Percentiles rank a stretch among this genome's conserved stretches.
Conservation (phyloP, 371 early-diverging fungal species). For the Phascolomyces articulosus region DNA sequence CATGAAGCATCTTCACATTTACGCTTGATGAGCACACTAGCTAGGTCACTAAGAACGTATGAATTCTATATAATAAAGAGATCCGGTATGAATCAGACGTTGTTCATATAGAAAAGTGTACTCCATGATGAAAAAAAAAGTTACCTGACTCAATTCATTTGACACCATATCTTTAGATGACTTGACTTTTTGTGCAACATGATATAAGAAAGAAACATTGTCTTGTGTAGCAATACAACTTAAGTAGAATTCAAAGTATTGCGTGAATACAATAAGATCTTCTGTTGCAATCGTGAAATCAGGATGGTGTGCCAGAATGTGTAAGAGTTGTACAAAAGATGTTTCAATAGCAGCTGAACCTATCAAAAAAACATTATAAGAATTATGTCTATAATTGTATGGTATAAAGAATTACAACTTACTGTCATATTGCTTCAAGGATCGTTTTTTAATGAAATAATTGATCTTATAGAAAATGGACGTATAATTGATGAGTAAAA, state of each 20-base stretch:
- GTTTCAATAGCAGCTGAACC: slow-evolving; percentile 56
- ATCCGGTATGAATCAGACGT: no score
- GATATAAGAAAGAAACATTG: slow-evolving; percentile 84
- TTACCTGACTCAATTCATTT: slow-evolving; percentile 52
- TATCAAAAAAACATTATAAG: slow-evolving; percentile 7
- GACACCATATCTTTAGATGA: slow-evolving; percentile 65
- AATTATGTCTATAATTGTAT: not conserved
- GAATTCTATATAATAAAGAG: slow-evolving; percentile 57
- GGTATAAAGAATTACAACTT: not conserved
- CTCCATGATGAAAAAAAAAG: not conserved
- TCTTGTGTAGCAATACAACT: slow-evolving; percentile 77
- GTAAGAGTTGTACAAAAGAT: slow-evolving; percentile 70
- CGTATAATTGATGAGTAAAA: not conserved
- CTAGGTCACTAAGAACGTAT: slow-evolving; percentile 83
- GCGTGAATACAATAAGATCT: slow-evolving; percentile 52
- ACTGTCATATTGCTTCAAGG: slow-evolving; percentile 14
- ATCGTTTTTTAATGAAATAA: slow-evolving; percentile 37
- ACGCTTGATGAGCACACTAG: slow-evolving; percentile 77
- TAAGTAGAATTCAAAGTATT: slow-evolving; percentile 86
- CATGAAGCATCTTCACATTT: slow-evolving; percentile 70
- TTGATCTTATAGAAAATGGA: slow-evolving; percentile 12
- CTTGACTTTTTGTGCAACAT: slow-evolving; percentile 79
- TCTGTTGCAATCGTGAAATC: slow-evolving; percentile 73
- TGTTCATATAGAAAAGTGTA: no score
- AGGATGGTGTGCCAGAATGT: slow-evolving; percentile 89